Conservation (phyloP, 2,329 filamentous ascomycete genomes). For the Epichloe glyceriae region DNA sequence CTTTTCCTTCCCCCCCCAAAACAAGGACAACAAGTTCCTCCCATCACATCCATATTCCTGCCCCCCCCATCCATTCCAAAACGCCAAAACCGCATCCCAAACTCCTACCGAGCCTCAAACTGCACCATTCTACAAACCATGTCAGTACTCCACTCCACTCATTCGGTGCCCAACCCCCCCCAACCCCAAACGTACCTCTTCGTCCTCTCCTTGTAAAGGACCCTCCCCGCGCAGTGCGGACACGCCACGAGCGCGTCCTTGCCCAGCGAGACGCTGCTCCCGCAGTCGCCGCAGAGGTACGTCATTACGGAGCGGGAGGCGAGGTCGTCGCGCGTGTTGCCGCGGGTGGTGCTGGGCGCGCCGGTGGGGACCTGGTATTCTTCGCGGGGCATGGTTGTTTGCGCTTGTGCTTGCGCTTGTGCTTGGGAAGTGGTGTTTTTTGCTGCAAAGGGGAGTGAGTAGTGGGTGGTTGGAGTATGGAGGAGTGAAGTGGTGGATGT, state of each 20-base stretch:
- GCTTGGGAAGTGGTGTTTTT: no score
- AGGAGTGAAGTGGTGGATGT: no score
- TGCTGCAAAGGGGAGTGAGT: no score
- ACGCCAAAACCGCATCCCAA: no score
- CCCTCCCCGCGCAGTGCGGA: constrained; percentile 69
- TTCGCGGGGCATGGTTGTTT: constrained; percentile 50
- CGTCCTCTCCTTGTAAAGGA: constrained; percentile 94
- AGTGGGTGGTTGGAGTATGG: no score
- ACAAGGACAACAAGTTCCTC: no score
- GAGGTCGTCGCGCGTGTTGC: constrained; percentile 26
- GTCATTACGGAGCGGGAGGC: constrained; percentile 24
- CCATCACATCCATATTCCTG: no score
- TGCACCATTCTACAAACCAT: constrained; percentile 83
- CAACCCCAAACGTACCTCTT: constrained; percentile 70
- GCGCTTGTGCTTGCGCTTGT: no score
- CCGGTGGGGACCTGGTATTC: constrained; percentile 60
- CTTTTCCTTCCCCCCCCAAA: no score
- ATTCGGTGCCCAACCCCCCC: no score
- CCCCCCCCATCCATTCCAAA: no score
- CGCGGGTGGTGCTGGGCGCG: constrained; percentile 26
- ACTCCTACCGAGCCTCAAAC: constrained; percentile 71
- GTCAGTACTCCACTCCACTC: not conserved
- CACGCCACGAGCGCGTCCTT: constrained; percentile 37
- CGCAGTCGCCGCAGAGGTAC: constrained; percentile 33
- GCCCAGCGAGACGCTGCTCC: constrained; percentile 25